Evolutionary conservation across 768 basidiomycete genomes (phyloP), one percentile per base, ranked within the genome.

Genomic region (Podaxis sp.): DNA sequence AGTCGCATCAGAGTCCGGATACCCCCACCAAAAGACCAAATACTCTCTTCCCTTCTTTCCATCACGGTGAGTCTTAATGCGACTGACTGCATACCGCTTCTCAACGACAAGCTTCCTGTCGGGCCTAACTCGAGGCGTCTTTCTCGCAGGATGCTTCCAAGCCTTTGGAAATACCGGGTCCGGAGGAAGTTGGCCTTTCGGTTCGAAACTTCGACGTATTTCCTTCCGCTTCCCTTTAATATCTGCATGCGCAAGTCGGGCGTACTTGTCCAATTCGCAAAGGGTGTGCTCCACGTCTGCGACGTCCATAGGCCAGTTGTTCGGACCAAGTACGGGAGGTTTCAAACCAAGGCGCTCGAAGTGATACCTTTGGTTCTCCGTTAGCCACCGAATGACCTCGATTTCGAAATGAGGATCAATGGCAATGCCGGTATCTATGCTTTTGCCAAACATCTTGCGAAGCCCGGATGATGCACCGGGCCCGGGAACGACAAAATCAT

Each of bases 201-300:
- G 67, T 11, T 66, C 69, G 66, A 81, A 88, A 0, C 63, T 59
- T 12, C 78, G 76, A 4, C 71, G 74, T 36, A 84, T 68, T 60
- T 80, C 68, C 17, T 66, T 75, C 49, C 83, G 77, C 49, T 68
- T 75, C 33, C 78, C 81, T 61, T 75, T 78, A 60, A 86, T 69
- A 11, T 72, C 44, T 2, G 85, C 83, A 70, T 85, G 82, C 20
- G 73, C 76, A n/a, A 75, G 75, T 51, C 90, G 87, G 46, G 85
- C 78, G 68, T 92, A 93, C 69, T 92, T 90, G 75, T 91, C 89
- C 50, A 88, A 79, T 70, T 93, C 91, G 74, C 91, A 93, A 15
- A 93, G 74, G 1, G 86, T 79, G 70, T 93, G 91, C 75, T 93
- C 91, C 58, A 93, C 77, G 70, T 93, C 91, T 40, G 86, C 84